Base-by-base conservation (phyloP, 1,284 basidiomycete species). In the Ustilago vetiveriae region DNA sequence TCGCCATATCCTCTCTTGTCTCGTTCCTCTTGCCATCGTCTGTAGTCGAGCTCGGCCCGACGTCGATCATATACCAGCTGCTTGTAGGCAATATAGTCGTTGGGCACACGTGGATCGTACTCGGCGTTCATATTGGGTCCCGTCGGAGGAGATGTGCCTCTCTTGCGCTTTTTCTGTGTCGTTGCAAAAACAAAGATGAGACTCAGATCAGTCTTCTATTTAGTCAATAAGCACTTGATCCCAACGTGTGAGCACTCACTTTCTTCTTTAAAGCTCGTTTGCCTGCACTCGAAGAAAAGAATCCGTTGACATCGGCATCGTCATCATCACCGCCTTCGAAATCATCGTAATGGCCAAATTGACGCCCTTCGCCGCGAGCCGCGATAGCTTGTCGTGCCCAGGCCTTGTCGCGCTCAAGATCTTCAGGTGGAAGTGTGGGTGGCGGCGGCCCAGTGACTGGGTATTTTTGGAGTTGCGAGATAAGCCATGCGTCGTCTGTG, bases 31-130 rank as follows among this genome's bases (percentile, higher is more conserved):
- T 40, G 27, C 50, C 60, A 55, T 16, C 26, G 23, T 33, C 32
- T 19, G 14, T 27, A 53, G 3, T 58, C 58, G 16, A 50, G 21
- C 27, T 67, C 54, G 3, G 69, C 62, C 16, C 32, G 45, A 2
- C 74, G 51, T n/a, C 73, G 45, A 2, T 71, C 57, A 38, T 64
- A 63, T 6, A 81, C 38, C n/a, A 72, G 17, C 21, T 54, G 57
- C 41, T 67, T 79, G 38, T 70, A 78, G 6, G 54, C 63, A 9
- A 66, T 42, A 40, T 79, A 81, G 45, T 80, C 77, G 43, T 78
- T 81, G 8, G 79, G 79, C 2, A 72, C 22, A 8, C 62, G 51
- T 3, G 74, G 75, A 30, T 81, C 78, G 55, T 81, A 81, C 14
- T 79, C 77, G 2, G 59, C 71, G 19, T 75, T 74, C 69, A 74